phyloP scores from a whole-genome alignment of 202 grass and related monocot species.

The Digitaria exilis region DNA sequence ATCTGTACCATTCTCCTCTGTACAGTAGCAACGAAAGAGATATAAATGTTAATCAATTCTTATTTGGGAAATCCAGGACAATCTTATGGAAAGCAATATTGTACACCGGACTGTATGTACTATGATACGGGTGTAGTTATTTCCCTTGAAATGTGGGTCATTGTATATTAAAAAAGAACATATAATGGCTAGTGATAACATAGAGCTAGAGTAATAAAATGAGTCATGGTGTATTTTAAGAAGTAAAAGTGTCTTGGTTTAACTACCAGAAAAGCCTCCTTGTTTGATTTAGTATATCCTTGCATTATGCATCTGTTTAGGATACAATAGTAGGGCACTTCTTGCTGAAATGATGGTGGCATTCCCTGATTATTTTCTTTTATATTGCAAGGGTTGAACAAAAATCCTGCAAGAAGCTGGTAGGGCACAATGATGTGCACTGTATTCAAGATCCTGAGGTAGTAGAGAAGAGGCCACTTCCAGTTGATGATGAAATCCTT shows the following conservation, averaged over 20 bases:
- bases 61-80: conserved; percentile 22
- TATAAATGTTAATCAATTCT: neutral
- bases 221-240: neutral
- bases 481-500: conserved; percentile 42
- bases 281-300: neutral
- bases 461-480: conserved; percentile 46
- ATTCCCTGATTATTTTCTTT: neutral
- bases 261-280: neutral
- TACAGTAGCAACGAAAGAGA: neutral
- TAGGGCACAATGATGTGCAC: conserved; percentile 43
- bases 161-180: neutral
- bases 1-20: neutral
- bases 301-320: neutral
- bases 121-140: neutral
- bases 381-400: conserved; percentile 55
- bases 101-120: neutral
- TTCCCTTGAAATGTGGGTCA: neutral
- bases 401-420: conserved; percentile 48
- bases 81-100: conserved; percentile 4
- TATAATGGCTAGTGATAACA: neutral
- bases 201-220: neutral
- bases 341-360: neutral
- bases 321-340: neutral
- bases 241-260: neutral
- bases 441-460: conserved; percentile 51